Base-by-base conservation (phyloP, 257 asterid species). In the Lithospermum erythrorhizon region DNA sequence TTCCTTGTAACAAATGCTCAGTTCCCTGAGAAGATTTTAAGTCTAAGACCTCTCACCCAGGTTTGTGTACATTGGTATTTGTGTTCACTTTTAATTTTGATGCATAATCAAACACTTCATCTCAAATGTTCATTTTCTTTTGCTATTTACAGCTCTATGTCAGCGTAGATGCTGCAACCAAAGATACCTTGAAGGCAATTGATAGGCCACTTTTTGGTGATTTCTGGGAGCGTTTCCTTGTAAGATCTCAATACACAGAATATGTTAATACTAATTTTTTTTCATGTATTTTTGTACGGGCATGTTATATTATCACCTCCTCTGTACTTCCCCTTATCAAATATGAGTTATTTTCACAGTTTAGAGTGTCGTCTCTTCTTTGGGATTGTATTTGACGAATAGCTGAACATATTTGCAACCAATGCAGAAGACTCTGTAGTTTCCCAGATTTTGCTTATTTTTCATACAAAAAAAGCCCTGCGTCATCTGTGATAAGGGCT, bases 1-100 rank as follows among this genome's bases (percentile, higher is more conserved):
- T 93, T 93, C 72, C 89, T 93, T 29, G 98, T 89, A 53, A 93
- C 98, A 68, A 93, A 93, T 75, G 98, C 98, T 4, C 98, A 93
- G 78, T 93, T 93, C 29, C 98, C 98, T 6, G 98, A 93, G 17
- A 93, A 72, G 76, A 93, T 93, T 61, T 73, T 70, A 83, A 32
- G 53, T 67, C 75, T 93, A 68, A 86, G 63, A 52, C 94, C 98
- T 63, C 54, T 93, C 60, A 93, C 98, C 19, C 98, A 93, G 97
- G 98, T 89, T 63, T 49, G 59, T 68, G 9, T 53, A 60, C 59
- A 41, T 41, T 41, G 49, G 49, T 11, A 32, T 59, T 16, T 30
- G 30, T 20, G 57, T 10, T 66, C n/a, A 61, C 35, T 63, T 19
- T 23, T 24, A 56, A 37, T 73, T 41, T 62, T 67, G 49, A 45